Evolutionary conservation across 129 eudicot genomes (phyloP), one percentile per base, ranked within the genome.

Genomic region (Arctium minus): DNA sequence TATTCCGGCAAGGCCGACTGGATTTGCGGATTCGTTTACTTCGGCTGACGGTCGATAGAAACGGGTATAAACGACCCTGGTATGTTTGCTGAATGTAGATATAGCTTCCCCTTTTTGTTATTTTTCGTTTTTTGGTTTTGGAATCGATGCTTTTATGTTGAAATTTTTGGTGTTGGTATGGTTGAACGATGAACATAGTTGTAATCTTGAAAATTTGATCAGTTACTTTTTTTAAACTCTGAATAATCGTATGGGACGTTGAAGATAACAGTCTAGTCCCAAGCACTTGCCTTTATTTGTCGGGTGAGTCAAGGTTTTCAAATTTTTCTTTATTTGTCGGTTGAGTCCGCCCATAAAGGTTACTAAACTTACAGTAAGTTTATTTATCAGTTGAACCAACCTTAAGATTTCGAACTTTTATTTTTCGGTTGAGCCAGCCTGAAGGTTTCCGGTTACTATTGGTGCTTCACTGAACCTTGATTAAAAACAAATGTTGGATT

Each of bases 11-110:
- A 81, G 99, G 62, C 99, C 99, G 40, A 87, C 93, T 53, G 99
- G 99, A 37, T 96, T 96, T 82, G 99, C 97, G 4, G 99, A 96
- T 29, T 96, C 99, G 0, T 96, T 96, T 68, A 92, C 97, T 48
- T 96, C 99, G 2, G 90, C 90, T 2, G 99, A 96, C 89, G 99
- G 99, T 33, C 89, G 99, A 72, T 95, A 88, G 79, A 76, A 60
- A 29, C 56, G 17, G 50, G 1, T 1, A 0, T 12, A 50, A 22
- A 33, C 36, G 68, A 17, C 29, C 8, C 71, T 70, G 0, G 46
- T 79, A 72, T 11, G 44, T 82, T 37, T 71, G 39, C 13, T 64
- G 60, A 33, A 77, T 89, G 93, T 90, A 84, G 87, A 92, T 92
- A 92, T 92, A 87, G 77, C 35, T 69, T 70, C 38, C 12, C 62